Conservation (phyloP, 2,329 filamentous ascomycete genomes). For the Alternaria arborescens region DNA sequence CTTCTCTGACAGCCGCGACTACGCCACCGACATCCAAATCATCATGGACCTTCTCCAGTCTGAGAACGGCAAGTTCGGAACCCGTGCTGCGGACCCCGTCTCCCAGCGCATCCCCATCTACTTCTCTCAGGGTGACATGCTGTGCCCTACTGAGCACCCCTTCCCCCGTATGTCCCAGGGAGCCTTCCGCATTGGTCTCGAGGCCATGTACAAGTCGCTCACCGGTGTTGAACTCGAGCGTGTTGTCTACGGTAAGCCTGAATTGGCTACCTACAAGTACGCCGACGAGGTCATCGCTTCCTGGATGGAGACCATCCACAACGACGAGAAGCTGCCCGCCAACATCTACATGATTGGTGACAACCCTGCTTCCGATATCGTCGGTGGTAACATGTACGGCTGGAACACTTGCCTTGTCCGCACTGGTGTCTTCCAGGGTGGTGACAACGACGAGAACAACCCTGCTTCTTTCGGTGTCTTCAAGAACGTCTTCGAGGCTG, state of each 20-base stretch:
- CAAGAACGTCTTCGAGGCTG: slow-evolving; percentile 74
- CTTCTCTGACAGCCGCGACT: slow-evolving; percentile 77
- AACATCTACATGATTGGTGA: slow-evolving; percentile 82
- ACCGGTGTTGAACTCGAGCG: slow-evolving; percentile 76
- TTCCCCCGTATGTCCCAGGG: slow-evolving; percentile 76
- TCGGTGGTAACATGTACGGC: slow-evolving; percentile 81
- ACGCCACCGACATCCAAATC: slow-evolving; percentile 78
- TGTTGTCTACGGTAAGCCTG: slow-evolving; percentile 79
- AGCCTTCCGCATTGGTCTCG: slow-evolving; percentile 76
- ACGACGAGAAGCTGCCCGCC: slow-evolving; percentile 71
- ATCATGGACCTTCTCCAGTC: slow-evolving; percentile 76
- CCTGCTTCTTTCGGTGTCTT: slow-evolving; percentile 81
- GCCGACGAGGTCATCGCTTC: slow-evolving; percentile 75
- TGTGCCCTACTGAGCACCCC: slow-evolving; percentile 68
- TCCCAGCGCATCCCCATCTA: slow-evolving; percentile 76
- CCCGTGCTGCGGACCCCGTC: slow-evolving; percentile 71
- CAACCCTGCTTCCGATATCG: slow-evolving; percentile 77
- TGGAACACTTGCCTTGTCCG: slow-evolving; percentile 83
- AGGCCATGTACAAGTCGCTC: slow-evolving; percentile 76
- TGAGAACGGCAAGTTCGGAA: slow-evolving; percentile 72
- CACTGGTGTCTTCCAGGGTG: slow-evolving; percentile 80
- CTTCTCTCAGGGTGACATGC: slow-evolving; percentile 71
- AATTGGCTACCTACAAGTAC: slow-evolving; percentile 79
- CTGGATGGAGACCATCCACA: slow-evolving; percentile 81
- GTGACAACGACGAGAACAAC: slow-evolving; percentile 78